phyloP scores from a whole-genome alignment of 2,329 filamentous ascomycete genomes.

The Exophiala sp. region DNA sequence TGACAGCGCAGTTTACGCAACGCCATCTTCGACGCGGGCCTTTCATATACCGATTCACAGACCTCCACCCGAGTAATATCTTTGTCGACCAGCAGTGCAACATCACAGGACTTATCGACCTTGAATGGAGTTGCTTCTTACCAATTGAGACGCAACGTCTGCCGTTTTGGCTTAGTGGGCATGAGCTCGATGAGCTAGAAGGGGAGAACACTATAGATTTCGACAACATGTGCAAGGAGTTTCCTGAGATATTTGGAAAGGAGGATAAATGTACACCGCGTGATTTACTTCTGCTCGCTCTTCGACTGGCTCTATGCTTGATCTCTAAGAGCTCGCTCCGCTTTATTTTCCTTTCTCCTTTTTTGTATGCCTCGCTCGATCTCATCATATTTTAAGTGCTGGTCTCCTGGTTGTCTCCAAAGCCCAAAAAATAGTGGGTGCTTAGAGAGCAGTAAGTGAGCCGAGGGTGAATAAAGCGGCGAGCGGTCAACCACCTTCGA shows the following conservation, averaged over 20 bases:
- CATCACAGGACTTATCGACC: slow-evolving; percentile 24
- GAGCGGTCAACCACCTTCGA: too few relatives aligned
- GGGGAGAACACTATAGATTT: slow-evolving; percentile 10
- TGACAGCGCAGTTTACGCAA: slow-evolving; percentile 29
- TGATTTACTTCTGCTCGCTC: too few relatives aligned
- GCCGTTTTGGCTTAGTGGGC: slow-evolving; percentile 29
- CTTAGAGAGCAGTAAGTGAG: too few relatives aligned
- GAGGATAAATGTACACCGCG: slow-evolving; percentile 14
- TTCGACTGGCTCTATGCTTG: too few relatives aligned
- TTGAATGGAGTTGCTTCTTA: slow-evolving; percentile 30
- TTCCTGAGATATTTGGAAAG: slow-evolving; percentile 25
- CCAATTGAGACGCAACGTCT: slow-evolving; percentile 25
- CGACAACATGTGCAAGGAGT: slow-evolving; percentile 17
- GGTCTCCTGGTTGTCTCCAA: too few relatives aligned
- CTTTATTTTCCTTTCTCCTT: too few relatives aligned
- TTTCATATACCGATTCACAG: slow-evolving; percentile 36
- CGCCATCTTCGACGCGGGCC: slow-evolving; percentile 34
- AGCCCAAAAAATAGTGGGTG: too few relatives aligned
- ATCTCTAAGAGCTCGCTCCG: too few relatives aligned
- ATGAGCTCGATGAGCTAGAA: slow-evolving; percentile 12
- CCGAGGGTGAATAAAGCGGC: too few relatives aligned
- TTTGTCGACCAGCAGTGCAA: slow-evolving; percentile 30
- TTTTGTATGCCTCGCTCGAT: too few relatives aligned
- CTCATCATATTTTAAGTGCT: too few relatives aligned
- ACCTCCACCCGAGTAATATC: slow-evolving; percentile 37